phyloP scores from a whole-genome alignment of 352 stramenopile species.

The Globisporangium sylvaticum region DNA sequence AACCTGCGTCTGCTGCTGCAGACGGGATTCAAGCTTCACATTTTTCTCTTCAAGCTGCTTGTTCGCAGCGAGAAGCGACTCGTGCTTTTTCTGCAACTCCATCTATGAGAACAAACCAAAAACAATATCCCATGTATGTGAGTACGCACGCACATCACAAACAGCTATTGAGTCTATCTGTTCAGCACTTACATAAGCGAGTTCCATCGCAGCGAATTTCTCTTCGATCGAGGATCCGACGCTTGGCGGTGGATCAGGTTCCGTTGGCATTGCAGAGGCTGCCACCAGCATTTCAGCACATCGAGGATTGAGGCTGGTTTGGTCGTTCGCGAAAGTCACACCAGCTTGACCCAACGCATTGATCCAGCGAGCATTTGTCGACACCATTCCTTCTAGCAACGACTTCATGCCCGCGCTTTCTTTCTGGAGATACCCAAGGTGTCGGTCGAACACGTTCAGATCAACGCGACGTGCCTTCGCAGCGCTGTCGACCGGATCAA shows the following conservation, averaged over 20 bases:
- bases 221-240: slow-evolving; percentile 31
- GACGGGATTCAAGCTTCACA: slow-evolving; percentile 52
- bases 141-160: not conserved
- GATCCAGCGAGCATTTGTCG: slow-evolving; percentile 71
- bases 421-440: slow-evolving; percentile 64
- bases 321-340: slow-evolving; percentile 19
- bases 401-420: slow-evolving; percentile 68
- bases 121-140: not conserved
- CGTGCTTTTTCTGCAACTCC: slow-evolving; percentile 57
- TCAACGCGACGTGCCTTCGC: slow-evolving; percentile 30
- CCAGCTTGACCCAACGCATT: slow-evolving; percentile 33
- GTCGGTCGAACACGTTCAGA: slow-evolving; percentile 55
- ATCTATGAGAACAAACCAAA: slow-evolving; percentile 14
- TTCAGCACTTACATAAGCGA: slow-evolving; percentile 26
- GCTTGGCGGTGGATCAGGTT: slow-evolving; percentile 14
- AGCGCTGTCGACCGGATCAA: slow-evolving; percentile 12
- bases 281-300: slow-evolving; percentile 15
- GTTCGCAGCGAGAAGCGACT: slow-evolving; percentile 36
- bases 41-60: slow-evolving; percentile 59
- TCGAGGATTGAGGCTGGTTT: not conserved
- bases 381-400: slow-evolving; percentile 63
- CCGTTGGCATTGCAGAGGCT: slow-evolving; percentile 18
- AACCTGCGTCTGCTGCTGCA: slow-evolving; percentile 61
- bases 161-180: not conserved
- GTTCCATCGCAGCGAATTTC: slow-evolving; percentile 46